Base-by-base conservation (phyloP, 106 monocot genomes). In the Dendrobium catenatum region DNA sequence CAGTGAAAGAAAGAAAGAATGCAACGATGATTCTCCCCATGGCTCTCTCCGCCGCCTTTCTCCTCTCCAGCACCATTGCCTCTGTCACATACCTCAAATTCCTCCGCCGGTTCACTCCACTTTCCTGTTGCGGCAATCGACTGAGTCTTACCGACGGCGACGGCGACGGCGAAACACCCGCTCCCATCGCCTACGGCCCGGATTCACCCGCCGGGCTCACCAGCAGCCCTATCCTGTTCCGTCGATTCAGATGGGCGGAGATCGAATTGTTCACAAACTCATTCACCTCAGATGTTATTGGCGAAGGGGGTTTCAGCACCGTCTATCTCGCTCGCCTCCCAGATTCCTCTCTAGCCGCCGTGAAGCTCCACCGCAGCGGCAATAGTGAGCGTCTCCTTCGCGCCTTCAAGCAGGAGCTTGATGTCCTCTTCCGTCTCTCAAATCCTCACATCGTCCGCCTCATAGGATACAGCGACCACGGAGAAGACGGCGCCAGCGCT, bases 211-310 rank as follows among this genome's bases (percentile, higher is more conserved):
- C 20, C 58, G 37, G 42, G 49, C 40, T 55, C 27, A 31, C 27
- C 55, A n/a, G 37, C 44, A 5, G 24, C 72, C 51, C 40, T 15
- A 84, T 13, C 15, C 17, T 5, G 1, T 41, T 46, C 47, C 68
- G 75, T 26, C 80, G 49, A 68, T 87, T 87, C 81, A 33, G 20
- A n/a, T 92, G 92, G 92, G 19, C 7, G 1, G 92, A 95, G 84
- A 79, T 92, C 10, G 87, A 86, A 79, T 33, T 55, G 24, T 75
- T 88, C 80, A 92, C 89, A 44, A 73, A 77, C 0, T 67, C 54
- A 5, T 93, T 96, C 80, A 58, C 78, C 40, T 29, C 58, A 5
- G 19, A 17, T 4, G 59, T 78, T 1, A 56, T 78, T 2, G 78
- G 78, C 22, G 40, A 59, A 41, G 78, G 78, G n/a, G 78, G 78